Percentiles rank a stretch among this genome's conserved stretches.
phyloP scores from a whole-genome alignment of 495 filamentous ascomycete genomes.

The Penicillium steckii region DNA sequence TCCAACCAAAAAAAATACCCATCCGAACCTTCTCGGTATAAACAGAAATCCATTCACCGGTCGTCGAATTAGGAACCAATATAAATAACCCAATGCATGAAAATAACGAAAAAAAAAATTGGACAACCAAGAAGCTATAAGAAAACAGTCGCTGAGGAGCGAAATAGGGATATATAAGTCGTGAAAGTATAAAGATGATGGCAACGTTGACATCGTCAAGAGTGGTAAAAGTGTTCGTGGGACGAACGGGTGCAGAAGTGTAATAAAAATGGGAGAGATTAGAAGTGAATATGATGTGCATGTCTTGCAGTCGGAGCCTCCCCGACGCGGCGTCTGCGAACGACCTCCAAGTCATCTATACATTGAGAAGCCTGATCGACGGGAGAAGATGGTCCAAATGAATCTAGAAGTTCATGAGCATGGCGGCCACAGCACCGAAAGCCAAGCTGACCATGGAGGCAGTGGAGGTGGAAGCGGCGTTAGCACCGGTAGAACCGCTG shows the following conservation, averaged over 20 bases:
- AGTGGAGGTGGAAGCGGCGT: slow-evolving; percentile 20
- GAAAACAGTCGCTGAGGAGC: slow-evolving; percentile 21
- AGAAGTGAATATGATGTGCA: slow-evolving; percentile 20
- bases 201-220: slow-evolving; percentile 20
- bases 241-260: slow-evolving; percentile 12
- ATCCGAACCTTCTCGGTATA: slow-evolving; percentile 10
- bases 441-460: slow-evolving; percentile 27
- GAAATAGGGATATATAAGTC: slow-evolving; percentile 21
- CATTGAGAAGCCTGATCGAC: background rate
- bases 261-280: slow-evolving; percentile 14
- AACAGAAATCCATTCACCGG: slow-evolving; percentile 7
- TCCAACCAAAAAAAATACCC: slow-evolving; percentile 19
- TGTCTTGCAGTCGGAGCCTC: slow-evolving; percentile 8
- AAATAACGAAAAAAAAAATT: slow-evolving; percentile 12
- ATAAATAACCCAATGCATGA: slow-evolving; percentile 22
- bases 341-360: slow-evolving; percentile 8
- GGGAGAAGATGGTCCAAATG: background rate
- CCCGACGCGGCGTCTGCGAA: slow-evolving; percentile 2
- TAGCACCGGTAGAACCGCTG: slow-evolving; percentile 11
- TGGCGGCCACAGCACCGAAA: slow-evolving; percentile 29
- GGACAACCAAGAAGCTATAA: slow-evolving; percentile 29
- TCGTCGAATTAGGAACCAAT: slow-evolving; percentile 15
- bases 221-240: slow-evolving; percentile 16
- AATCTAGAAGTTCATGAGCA: slow-evolving; percentile 26
- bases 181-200: slow-evolving; percentile 19